Base-by-base conservation (phyloP, 2,329 filamentous ascomycete genomes). In the Colletotrichum sp. region DNA sequence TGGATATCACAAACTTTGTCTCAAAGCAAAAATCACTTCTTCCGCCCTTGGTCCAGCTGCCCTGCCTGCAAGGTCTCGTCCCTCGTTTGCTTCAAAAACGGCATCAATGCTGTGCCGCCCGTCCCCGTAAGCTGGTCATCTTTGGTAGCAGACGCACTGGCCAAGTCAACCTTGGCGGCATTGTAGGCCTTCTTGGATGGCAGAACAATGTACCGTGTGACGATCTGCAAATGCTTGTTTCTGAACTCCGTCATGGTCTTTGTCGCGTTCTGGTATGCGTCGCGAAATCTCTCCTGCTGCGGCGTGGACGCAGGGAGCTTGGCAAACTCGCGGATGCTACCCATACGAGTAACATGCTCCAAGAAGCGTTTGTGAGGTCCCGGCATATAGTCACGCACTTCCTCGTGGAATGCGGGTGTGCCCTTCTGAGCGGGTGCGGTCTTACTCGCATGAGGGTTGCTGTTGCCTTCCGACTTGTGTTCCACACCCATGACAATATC, bases 301-400 rank as follows among this genome's bases (percentile, higher is more conserved):
- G 75, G 87, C 82, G 64, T 94, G 83, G 73, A 87, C 82, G 82
- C 92, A 84, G 78, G 87, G 81, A 76, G 81, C 82, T 89, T 81
- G 85, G 91, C 95, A 70, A 94, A 94, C 59, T 92, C 89, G 65
- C 92, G 92, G 78, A 98, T 94, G 79, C 95, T 97, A 26, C 94
- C 91, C 69, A 95, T 90, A 7, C 88, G 87, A 58, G 90, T 88
- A 8, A 97, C 90, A 63, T 94, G 89, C 70, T 93, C 89, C 2
- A 98, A 88, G 84, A 98, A 98, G 4, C 91, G 89, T 3, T 93
- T 90, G 82, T 98, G 96, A 0, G 92, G 91, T 0, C 94, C 94
- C 0, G 96, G 96, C 96, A 98, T 98, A 85, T 98, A 98, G 43
- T 90, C 90, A 67, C 95, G 92, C 87, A 98, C 96, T 79, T 98